Conservation (phyloP, 768 basidiomycete species). For the Psilocybe sp. region DNA sequence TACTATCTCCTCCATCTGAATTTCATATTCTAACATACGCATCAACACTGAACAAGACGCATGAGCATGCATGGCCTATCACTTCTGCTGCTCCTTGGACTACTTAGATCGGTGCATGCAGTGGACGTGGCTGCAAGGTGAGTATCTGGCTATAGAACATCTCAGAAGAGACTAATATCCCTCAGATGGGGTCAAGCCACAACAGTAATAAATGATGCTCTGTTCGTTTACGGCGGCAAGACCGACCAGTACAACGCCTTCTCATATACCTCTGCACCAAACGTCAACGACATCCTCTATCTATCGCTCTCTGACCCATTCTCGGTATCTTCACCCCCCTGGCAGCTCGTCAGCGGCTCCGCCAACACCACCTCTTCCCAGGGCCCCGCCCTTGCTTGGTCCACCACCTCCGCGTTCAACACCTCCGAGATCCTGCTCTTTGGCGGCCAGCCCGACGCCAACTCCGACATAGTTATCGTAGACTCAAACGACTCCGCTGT, state of each 20-base stretch:
- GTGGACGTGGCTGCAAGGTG: no score
- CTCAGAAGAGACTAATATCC: no score
- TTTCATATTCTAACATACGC: no score
- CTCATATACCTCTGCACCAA: constrained; percentile 74
- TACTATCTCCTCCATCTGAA: no score
- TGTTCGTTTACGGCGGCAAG: constrained; percentile 81
- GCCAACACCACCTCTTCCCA: constrained; percentile 40
- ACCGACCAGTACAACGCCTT: constrained; percentile 67
- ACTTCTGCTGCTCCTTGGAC: no score
- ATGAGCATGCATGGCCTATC: no score
- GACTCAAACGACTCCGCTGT: constrained; percentile 61
- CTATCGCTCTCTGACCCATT: constrained; percentile 67
- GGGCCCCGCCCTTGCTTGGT: constrained; percentile 74
- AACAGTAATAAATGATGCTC: constrained; percentile 50
- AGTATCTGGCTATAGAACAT: no score
- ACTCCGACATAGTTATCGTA: constrained; percentile 48
- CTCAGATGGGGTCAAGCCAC: constrained; percentile 83
- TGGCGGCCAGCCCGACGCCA: constrained; percentile 71
- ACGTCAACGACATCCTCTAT: constrained; percentile 64
- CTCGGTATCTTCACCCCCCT: constrained; percentile 60
- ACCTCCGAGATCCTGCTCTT: constrained; percentile 57
- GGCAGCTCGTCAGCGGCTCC: constrained; percentile 54
- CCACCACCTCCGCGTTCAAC: constrained; percentile 69
- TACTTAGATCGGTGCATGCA: no score
- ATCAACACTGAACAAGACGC: no score